These are phyloP conservation scores for Rhodotorula sp. DNA, from an alignment of 1,284 basidiomycete species.

Conservation along the genomic window DNA sequence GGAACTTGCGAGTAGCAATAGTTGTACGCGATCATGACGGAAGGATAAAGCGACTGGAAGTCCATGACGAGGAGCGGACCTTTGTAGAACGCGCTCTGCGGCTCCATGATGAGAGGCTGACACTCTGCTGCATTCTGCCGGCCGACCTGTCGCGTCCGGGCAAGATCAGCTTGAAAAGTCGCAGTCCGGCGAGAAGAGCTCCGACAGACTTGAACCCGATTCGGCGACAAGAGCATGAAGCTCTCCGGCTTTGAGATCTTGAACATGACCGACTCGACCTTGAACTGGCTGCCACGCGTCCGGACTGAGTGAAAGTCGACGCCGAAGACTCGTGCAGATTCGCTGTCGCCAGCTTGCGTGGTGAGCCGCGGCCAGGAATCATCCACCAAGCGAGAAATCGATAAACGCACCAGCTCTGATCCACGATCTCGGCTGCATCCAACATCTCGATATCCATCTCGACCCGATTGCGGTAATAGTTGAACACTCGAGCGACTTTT, in stretches of 20 bases:
- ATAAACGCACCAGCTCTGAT: constrained; percentile 74
- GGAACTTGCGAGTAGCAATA: constrained; percentile 65
- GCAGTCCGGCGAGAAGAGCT: background rate
- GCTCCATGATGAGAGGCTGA: constrained; percentile 92
- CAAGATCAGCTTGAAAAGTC: constrained; percentile 1
- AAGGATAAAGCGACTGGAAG: constrained; percentile 94
- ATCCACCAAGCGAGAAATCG: background rate
- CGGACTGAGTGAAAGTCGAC: constrained; percentile 96
- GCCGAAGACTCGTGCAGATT: constrained; percentile 94
- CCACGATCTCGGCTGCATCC: constrained; percentile 73
- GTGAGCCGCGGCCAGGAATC: background rate
- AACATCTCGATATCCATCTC: constrained; percentile 71
- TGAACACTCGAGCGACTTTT: constrained; percentile 60
- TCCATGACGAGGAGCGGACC: constrained; percentile 89
- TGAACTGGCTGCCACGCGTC: constrained; percentile 92
- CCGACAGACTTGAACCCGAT: constrained; percentile 65
- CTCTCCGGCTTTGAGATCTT: constrained; percentile 96
- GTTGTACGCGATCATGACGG: constrained; percentile 98
- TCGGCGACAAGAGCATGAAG: constrained; percentile 83
- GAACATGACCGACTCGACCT: constrained; percentile 98
- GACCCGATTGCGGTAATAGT: constrained; percentile 64
- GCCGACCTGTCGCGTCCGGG: constrained; percentile 64
- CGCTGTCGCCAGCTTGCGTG: constrained; percentile 55
- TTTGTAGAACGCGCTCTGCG: constrained; percentile 85
- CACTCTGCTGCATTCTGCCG: constrained; percentile 94